These are phyloP conservation scores for Rauvolfia tetraphylla DNA, from an alignment of 257 asterid genomes.

Conservation along the genomic window DNA sequence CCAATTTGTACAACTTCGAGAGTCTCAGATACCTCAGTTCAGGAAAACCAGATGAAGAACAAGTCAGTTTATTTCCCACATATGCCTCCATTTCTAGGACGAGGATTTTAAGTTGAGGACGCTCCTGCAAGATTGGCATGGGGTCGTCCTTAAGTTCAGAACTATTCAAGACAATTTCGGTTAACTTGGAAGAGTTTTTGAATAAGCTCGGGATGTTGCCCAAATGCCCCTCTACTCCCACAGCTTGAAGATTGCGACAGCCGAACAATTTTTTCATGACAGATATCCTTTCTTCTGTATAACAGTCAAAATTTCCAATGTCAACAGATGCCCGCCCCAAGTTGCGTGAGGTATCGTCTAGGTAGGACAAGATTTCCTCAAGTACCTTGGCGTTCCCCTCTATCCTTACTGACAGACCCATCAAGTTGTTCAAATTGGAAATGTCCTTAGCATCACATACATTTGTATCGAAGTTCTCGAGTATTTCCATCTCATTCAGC, in stretches of 20 bases:
- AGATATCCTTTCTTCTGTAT: neutral
- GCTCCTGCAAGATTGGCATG: conserved; percentile 14
- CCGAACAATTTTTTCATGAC: conserved; percentile 6
- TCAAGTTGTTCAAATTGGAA: neutral
- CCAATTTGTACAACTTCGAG: conserved; percentile 12
- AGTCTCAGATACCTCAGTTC: conserved; percentile 23
- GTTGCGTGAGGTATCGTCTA: neutral
- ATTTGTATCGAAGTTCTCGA: conserved; percentile 22
- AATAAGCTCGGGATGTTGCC: neutral
- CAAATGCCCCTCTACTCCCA: conserved; percentile 24
- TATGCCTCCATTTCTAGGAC: conserved; percentile 20
- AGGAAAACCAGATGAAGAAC: conserved; percentile 4
- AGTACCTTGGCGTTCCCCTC: conserved; percentile 11
- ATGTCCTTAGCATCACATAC: conserved; percentile 15
- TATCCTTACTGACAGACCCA: neutral
- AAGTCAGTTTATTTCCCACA: conserved; percentile 8
- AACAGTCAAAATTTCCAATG: conserved; percentile 18
- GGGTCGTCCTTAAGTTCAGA: conserved; percentile 21
- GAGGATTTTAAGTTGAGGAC: conserved; percentile 18
- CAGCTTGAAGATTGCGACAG: conserved; percentile 1
- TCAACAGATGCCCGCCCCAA: neutral
- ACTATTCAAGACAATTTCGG: conserved; percentile 14
- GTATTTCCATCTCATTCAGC: conserved; percentile 21
- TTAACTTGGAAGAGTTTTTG: neutral
- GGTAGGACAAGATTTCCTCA: neutral